Base-by-base conservation (phyloP, 805 yeast species). In the Yarrowia bubula region DNA sequence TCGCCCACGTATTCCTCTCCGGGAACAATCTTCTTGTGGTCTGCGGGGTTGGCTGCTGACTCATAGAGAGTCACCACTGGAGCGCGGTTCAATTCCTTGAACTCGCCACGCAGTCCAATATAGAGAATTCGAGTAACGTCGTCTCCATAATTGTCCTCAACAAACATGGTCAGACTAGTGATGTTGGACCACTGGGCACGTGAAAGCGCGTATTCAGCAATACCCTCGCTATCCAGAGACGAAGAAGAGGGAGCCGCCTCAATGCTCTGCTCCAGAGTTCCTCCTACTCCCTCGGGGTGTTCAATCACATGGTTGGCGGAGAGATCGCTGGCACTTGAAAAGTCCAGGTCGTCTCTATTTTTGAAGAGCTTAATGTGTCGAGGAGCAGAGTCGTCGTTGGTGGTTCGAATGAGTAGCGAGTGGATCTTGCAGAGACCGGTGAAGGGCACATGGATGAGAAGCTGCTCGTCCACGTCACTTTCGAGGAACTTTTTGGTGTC, bases 21-120 rank as follows among this genome's bases (percentile, higher is more conserved):
- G 22, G 71, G 69, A 11, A 68, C 68, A 28, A 67, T 44, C 53
- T 66, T 80, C 69, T 81, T 85, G 74, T 93, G 98, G 73, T 92
- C 98, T 1, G 87, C 84, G 0, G 97, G 97, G 73, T 92, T 92
- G 2, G 98, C 95, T 0, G 97, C 96, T 65, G 92, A 84, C 75
- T 93, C 98, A 74, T 92, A 93, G 18, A 89, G 72, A 0, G 96
- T 81, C 14, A 88, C 80, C 15, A 90, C 84, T 0, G 97, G 96
- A 67, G 81, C 82, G 37, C 78, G 74, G 58, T 88, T 73, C 47
- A 70, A 66, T 17, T 51, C 64, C 28, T 72, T 61, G 70, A 72
- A 77, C 64, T 74, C 77, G 35, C 98, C 98, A 51, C 97, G 79
- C 31, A 93, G 74, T 66, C 96, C 98, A 48, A 92, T 75, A 69